These are phyloP conservation scores for Colletotrichum sp. DNA, from an alignment of 2,329 filamentous ascomycete species.

Conservation along the genomic window DNA sequence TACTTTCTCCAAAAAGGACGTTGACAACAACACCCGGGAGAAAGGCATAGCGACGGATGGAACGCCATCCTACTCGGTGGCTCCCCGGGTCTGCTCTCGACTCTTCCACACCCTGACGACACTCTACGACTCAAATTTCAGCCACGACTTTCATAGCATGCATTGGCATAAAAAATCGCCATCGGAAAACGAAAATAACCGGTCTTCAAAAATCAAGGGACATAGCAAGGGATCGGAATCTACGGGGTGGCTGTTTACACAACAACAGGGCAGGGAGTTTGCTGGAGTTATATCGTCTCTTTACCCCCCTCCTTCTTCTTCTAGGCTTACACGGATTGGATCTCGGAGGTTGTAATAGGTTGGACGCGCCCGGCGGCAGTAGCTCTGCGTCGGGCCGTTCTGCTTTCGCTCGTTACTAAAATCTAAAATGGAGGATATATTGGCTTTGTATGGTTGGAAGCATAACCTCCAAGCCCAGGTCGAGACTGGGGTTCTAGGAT, in stretches of 20 bases:
- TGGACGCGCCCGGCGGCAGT: not conserved
- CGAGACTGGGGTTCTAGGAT: not conserved
- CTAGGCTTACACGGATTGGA: not conserved
- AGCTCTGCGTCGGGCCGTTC: not conserved
- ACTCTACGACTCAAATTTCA: slow-evolving; percentile 17
- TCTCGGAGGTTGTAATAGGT: slow-evolving; percentile 7
- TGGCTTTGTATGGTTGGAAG: not conserved
- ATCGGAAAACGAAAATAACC: slow-evolving; percentile 18
- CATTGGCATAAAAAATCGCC: slow-evolving; percentile 8
- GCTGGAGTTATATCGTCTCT: not conserved
- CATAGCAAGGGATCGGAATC: slow-evolving; percentile 4
- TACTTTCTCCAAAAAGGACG: not conserved
- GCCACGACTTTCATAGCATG: slow-evolving; percentile 18
- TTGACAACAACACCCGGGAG: not conserved
- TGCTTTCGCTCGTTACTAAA: not conserved
- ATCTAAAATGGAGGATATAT: not conserved
- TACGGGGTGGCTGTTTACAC: slow-evolving; percentile 19
- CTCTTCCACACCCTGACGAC: slow-evolving; percentile 16
- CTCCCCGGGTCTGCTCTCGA: not conserved
- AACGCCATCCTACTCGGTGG: not conserved
- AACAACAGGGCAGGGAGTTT: slow-evolving; percentile 16
- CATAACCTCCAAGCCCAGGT: not conserved
- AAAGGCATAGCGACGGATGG: slow-evolving; percentile 16
- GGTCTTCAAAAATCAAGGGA: slow-evolving; percentile 20
- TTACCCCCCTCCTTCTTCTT: not conserved